Evolutionary conservation across 257 asterid species (phyloP), one percentile per base, ranked within the genome.

Genomic region (Capsicum chinense): DNA sequence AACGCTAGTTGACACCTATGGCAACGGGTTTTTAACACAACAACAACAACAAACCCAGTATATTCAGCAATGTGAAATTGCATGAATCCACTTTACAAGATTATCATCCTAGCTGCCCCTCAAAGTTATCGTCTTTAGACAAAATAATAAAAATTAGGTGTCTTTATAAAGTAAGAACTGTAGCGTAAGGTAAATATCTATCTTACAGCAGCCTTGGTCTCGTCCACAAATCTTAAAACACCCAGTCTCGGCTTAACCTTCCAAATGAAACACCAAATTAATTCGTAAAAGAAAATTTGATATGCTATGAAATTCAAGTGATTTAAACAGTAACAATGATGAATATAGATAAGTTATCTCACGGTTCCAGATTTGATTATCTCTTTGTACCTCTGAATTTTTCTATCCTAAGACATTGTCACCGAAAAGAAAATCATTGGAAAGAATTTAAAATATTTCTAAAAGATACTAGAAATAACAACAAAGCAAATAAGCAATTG

Each of bases 221-320:
- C 99, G 50, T 96, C 99, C 98, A 96, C 94, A 92, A 96, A 89
- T 89, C 97, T 92, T 91, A 96, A 85, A 88, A 94, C 97, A 84
- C 99, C 98, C 64, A 98, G 99, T 88, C 98, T 89, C 60, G 99
- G 94, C 90, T 92, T 90, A 86, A 96, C 97, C 99, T 96, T 95
- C 83, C 76, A 89, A 84, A 87, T 60, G 73, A 48, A 88, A 82
- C 14, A 74, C 57, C 71, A 80, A 83, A 47, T 33, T 7, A 6
- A 7, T 86, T 71, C 15, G 56, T 84, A 13, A 21, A 60, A 59
- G 50, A 87, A 69, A 35, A 82, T 1, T 57, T 19, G 44, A 84
- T 79, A 86, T 13, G 16, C 63, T 15, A 11, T 14, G 35, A 50
- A 4, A 63, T 13, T 12, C 26, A 64, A 60, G 64, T 5, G 19